Evolutionary conservation across 2,329 filamentous ascomycete genomes (phyloP), one percentile per base, ranked within the genome.

Genomic region (Aotearoamyces nothofagi): DNA sequence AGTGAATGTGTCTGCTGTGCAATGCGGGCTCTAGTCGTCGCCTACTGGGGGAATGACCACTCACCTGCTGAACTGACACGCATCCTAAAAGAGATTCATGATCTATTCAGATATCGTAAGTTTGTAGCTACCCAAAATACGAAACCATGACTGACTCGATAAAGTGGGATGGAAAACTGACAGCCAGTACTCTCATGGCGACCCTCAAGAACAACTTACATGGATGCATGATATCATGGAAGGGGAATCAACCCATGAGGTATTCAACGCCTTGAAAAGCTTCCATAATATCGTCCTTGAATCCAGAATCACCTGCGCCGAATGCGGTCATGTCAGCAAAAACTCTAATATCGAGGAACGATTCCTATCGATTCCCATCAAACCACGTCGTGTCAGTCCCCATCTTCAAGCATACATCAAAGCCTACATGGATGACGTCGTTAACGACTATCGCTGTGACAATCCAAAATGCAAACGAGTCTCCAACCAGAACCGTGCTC

Each of bases 201-300:
- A 51, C 23, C 44, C 47, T 11, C 42, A 45, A 5, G 49, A 52
- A 22, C 45, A 45, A 23, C 23, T 45, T 2, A 33, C 30, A 3
- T 46, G 42, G 42, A 33, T 51, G 10, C 22, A 46, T 5, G 32
- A 37, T 5, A 32, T 35, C 10, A 37, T 50, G 12, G 39, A 33
- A 12, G 3, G 20, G 25, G 4, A 22, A 22, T 15, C 22, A 24
- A 22, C n/a, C 9, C 25, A 20, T 14, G 39, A 37, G n/a, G 29
- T 37, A 3, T 39, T 34, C 13, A 20, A 32, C 10, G 25, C 23
- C 14, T 33, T 45, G 17, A 36, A 46, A n/a, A 32, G 39, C 8
- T 29, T 43, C n/a, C 38, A 38, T 24, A 27, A 29, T 9, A 33
- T 37, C 14, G 32, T 30, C 9, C 29, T 35, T 4, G 30, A 31